A percentile compares a stretch with the other conserved stretches of the same genome.
Evolutionary conservation across 805 yeast species (phyloP).

Genomic region (Ogataea zsoltii): DNA sequence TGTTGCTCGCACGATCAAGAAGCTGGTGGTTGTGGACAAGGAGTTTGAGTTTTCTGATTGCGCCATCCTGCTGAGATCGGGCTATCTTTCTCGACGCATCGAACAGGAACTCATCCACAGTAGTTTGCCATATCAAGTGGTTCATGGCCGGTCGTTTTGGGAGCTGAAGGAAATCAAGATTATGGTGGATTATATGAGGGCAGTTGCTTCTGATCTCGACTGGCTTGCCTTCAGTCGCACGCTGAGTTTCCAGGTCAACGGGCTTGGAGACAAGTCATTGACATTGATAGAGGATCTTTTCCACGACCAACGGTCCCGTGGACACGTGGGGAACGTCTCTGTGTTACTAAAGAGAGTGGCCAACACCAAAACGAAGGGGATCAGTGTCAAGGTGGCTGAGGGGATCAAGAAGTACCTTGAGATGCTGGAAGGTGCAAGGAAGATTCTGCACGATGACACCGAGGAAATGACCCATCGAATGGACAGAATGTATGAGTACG

Average conservation of each 20-base stretch:
- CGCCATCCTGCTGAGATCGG: conserved; percentile 69
- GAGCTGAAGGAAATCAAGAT: conserved; percentile 66
- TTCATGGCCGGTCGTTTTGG: conserved; percentile 81
- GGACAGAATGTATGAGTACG: conserved; percentile 22
- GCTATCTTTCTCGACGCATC: conserved; percentile 58
- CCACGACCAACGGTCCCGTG: conserved; percentile 6
- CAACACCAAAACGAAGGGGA: conserved; percentile 13
- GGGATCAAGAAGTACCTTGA: conserved; percentile 33
- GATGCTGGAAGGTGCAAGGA: conserved; percentile 27
- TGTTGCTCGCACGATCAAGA: conserved; percentile 53
- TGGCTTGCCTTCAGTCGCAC: conserved; percentile 58
- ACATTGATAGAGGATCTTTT: conserved; percentile 20
- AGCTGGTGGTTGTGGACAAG: conserved; percentile 49
- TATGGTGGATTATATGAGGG: conserved; percentile 64
- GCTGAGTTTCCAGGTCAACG: conserved; percentile 61
- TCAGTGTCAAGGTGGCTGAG: conserved; percentile 20
- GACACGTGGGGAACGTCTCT: conserved; percentile 12
- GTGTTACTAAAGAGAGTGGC: conserved; percentile 15
- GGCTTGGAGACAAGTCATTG: conserved; percentile 60
- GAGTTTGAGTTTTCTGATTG: conserved; percentile 55
- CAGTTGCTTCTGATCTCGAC: conserved; percentile 60
- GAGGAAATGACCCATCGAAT: conserved; percentile 7
- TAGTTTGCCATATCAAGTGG: conserved; percentile 63
- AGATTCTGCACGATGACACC: conserved; percentile 11
- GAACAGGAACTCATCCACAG: conserved; percentile 61